Base-by-base conservation (phyloP, 495 filamentous ascomycete genomes). In the Penicillium paradoxum region DNA sequence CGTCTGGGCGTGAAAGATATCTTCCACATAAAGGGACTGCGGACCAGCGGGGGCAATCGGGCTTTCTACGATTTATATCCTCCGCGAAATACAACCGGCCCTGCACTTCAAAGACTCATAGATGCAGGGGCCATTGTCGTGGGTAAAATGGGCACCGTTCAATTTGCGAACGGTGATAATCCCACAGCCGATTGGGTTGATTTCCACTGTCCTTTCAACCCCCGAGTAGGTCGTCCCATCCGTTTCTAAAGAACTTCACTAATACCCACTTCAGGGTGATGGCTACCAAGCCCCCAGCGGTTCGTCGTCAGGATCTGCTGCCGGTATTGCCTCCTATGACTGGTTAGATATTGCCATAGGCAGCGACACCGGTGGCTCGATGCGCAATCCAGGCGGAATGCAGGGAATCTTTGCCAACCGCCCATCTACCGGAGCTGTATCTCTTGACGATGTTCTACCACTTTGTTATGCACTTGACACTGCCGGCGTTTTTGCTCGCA, bases 291-390 rank as follows among this genome's bases (percentile, higher is more conserved):
- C 58, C 22, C 72, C 73, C 5, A 59, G 66, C 9, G 62, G 61
- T 0, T 73, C 70, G 2, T 72, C 69, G 7, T 61, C 73, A 6
- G 73, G 73, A 6, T 57, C 72, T 6, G 73, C 66, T 14, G 66
- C 67, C 8, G 68, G 62, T 7, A 66, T 72, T 8, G 72, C 54
- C 24, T 52, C 71, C 1, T 76, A 76, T 34, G 55, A 63, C 45
- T 75, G 72, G 73, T 58, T 76, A 0, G 73, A 76, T 49, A 53
- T 75, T 14, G 58, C 71, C 2, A 43, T 84, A 1, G 80, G 80
- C 11, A 72, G 67, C 27, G 73, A 78, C 50, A 76, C 73, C 0
- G 75, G 74, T 43, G 75, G 74, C 15, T 71, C 66, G 1, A 69
- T 71, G 44, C 64, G 73, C 4, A 64, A 59, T 15, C 73, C 71